These are phyloP conservation scores for Chaetomium sp. DNA, from an alignment of 2,329 filamentous ascomycete genomes.

Conservation along the genomic window DNA sequence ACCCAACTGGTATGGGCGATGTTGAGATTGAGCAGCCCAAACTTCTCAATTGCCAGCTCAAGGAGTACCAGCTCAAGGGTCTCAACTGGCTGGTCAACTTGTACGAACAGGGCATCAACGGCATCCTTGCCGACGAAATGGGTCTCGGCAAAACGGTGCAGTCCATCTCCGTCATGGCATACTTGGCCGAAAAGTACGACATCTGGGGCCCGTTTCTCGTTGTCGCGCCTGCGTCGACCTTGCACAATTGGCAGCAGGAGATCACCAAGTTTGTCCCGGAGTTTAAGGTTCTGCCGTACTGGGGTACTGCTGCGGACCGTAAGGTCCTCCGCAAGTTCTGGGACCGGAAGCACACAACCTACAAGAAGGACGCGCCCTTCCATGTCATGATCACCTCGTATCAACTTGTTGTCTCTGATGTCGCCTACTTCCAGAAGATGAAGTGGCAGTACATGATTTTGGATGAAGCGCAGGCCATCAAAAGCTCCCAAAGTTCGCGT, in stretches of 20 bases:
- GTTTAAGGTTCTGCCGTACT: constrained; percentile 94
- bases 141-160: constrained; percentile 98
- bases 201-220: constrained; percentile 98
- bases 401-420: constrained; percentile 91
- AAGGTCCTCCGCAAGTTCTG: constrained; percentile 98
- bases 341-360: constrained; percentile 96
- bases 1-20: constrained; percentile 88
- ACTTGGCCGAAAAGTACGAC: constrained; percentile 92
- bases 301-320: constrained; percentile 88
- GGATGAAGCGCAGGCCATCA: constrained; percentile 97
- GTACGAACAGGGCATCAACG: constrained; percentile 99
- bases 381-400: constrained; percentile 97
- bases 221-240: constrained; percentile 88
- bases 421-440: constrained; percentile 98
- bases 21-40: constrained; percentile 93
- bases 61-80: constrained; percentile 98
- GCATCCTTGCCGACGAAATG: constrained; percentile 98
- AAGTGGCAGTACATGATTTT: constrained; percentile 99
- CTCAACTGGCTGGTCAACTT: constrained; percentile 99
- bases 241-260: constrained; percentile 99
- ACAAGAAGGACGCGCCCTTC: constrained; percentile 87
- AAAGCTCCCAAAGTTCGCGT: constrained; percentile 89
- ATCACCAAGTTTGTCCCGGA: constrained; percentile 90
- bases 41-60: constrained; percentile 86
- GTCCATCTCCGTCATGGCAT: constrained; percentile 98